phyloP scores from a whole-genome alignment of 352 stramenopile species.

The Globisporangium orthogonon region DNA sequence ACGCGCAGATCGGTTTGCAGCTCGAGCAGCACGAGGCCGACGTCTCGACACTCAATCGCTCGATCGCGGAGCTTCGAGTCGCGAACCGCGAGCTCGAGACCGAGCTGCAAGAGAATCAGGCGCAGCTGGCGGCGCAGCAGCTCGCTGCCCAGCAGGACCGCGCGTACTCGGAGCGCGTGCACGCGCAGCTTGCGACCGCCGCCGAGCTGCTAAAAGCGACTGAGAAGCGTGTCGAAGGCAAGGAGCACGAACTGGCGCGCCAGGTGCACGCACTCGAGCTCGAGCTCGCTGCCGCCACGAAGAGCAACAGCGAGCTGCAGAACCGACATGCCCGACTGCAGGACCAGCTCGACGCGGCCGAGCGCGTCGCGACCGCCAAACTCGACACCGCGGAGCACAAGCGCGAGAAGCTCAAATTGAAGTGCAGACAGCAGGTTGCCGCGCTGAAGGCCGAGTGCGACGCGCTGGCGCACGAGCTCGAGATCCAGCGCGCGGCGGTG shows the following conservation, averaged over 20 bases:
- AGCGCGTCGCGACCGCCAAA: conserved; percentile 1
- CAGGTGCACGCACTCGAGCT: conserved; percentile 16
- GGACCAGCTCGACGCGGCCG: conserved; percentile 16
- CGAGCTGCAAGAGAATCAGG: conserved; percentile 13
- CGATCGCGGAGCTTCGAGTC: conserved; percentile 25
- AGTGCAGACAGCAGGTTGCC: conserved; percentile 23
- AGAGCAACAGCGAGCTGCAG: conserved; percentile 10
- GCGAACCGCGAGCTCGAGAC: conserved; percentile 32
- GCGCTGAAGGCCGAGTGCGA: conserved; percentile 18
- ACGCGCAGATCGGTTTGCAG: conserved; percentile 60
- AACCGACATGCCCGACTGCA: conserved; percentile 9
- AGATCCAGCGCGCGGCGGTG: conserved; percentile 24
- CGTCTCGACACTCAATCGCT: conserved; percentile 36
- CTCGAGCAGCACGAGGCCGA: conserved; percentile 66
- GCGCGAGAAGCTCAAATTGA: conserved; percentile 15
- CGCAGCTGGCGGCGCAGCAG: conserved; percentile 14
- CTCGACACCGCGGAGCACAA: conserved; percentile 17
- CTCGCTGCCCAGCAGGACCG: conserved; percentile 29
- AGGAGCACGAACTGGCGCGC: conserved; percentile 19
- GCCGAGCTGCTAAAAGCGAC: conserved; percentile 51
- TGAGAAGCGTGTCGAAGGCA: conserved; percentile 40
- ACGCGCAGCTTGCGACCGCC: conserved; percentile 49
- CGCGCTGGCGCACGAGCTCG: conserved; percentile 22
- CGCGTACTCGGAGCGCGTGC: conserved; percentile 50
- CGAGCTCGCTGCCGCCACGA: conserved; percentile 10